Evolutionary conservation across 306 rosid species (phyloP).

Genomic region (Casuarina glauca): DNA sequence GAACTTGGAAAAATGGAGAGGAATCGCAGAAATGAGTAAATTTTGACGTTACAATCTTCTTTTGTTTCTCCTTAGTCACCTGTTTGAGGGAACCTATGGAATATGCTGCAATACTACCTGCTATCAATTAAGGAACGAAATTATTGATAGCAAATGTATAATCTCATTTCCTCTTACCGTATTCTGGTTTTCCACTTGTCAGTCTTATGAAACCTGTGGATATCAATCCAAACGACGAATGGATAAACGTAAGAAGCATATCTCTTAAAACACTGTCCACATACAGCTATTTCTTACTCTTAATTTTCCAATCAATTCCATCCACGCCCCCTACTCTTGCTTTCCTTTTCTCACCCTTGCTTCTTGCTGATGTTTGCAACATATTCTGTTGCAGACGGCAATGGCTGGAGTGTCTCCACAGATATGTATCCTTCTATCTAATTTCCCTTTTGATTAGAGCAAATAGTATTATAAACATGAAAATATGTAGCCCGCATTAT

Average conservation of each 20-base stretch:
- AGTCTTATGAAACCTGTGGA: slow-evolving; percentile 97
- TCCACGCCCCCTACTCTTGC: neutral
- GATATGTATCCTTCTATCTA: slow-evolving; percentile 78
- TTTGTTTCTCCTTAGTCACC: neutral
- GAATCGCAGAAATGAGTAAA: neutral
- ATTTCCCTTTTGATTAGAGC: slow-evolving; percentile 16
- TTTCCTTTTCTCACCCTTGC: slow-evolving; percentile 26
- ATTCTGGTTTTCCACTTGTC: slow-evolving; percentile 39
- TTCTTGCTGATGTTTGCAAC: slow-evolving; percentile 29
- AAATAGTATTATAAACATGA: slow-evolving; percentile 3
- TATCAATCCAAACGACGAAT: slow-evolving; percentile 89
- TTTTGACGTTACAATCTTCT: slow-evolving; percentile 11
- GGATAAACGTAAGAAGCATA: slow-evolving; percentile 74
- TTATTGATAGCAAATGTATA: slow-evolving; percentile 11
- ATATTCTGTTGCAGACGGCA: slow-evolving; percentile 74
- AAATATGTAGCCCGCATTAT: slow-evolving; percentile 8
- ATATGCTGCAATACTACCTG: slow-evolving; percentile 13
- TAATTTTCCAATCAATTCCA: slow-evolving; percentile 13
- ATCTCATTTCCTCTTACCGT: slow-evolving; percentile 17
- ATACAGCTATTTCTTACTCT: slow-evolving; percentile 10
- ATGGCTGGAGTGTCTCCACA: slow-evolving; percentile 95
- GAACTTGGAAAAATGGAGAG: neutral
- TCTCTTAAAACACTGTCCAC: slow-evolving; percentile 14
- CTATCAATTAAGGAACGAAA: slow-evolving; percentile 10
- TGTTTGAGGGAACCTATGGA: neutral